Evolutionary conservation across 2,329 filamentous ascomycete genomes (phyloP).

Genomic region (Penicillium sp.): DNA sequence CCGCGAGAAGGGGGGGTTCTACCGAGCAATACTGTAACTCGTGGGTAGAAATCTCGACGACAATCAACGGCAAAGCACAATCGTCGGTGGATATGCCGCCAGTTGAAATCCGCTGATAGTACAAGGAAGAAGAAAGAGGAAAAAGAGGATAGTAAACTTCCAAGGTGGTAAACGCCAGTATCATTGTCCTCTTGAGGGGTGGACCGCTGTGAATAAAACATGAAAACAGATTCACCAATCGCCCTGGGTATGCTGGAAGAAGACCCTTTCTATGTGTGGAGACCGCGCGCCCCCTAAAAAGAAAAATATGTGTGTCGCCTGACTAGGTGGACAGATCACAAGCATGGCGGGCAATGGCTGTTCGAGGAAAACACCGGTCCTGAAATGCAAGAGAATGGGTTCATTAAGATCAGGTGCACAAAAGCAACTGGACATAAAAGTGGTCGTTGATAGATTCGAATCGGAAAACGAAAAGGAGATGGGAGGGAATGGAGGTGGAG

Average conservation of each 20-base stretch:
- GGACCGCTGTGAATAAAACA: conserved; percentile 15
- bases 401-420: conserved; percentile 13
- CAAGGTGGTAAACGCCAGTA: conserved; percentile 14
- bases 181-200: conserved; percentile 10
- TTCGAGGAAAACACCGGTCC: conserved; percentile 5
- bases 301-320: conserved; percentile 4
- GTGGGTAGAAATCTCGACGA: neutral
- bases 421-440: neutral
- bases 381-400: conserved; percentile 11
- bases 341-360: conserved; percentile 4
- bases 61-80: neutral
- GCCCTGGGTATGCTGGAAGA: conserved; percentile 15
- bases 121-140: neutral
- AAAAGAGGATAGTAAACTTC: neutral
- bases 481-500: neutral
- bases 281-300: neutral
- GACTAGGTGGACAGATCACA: conserved; percentile 9
- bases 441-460: neutral
- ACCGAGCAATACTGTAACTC: neutral
- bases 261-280: conserved; percentile 9
- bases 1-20: too few relatives aligned
- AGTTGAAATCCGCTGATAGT: neutral
- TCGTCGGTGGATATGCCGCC: neutral
- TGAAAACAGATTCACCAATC: conserved; percentile 12
- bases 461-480: neutral